phyloP scores from a whole-genome alignment of 257 asterid species.

The Solanum commersonii region DNA sequence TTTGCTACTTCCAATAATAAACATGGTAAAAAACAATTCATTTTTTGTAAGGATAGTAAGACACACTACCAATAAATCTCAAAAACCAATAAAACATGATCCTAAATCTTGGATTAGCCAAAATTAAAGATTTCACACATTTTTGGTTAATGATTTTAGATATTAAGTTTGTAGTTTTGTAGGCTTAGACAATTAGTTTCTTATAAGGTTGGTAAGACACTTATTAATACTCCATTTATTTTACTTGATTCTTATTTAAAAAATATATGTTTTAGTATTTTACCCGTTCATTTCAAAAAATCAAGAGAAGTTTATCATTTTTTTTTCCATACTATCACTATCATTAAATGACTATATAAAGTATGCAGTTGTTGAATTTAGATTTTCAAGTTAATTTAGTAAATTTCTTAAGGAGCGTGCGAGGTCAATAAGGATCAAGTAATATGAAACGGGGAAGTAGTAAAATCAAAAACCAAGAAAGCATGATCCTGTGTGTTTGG shows the following conservation, averaged over 20 bases:
- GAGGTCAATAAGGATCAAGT: not conserved
- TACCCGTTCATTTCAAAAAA: too few relatives aligned
- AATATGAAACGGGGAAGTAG: too few relatives aligned
- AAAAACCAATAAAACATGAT: not conserved
- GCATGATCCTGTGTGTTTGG: too few relatives aligned
- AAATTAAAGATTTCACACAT: not conserved
- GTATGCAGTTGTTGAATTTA: not conserved
- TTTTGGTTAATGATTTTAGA: not conserved
- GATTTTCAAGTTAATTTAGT: not conserved
- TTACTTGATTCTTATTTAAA: not conserved
- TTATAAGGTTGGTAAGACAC: not conserved
- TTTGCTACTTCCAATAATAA: not conserved
- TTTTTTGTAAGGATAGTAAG: not conserved
- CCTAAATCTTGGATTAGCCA: not conserved
- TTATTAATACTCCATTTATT: too few relatives aligned
- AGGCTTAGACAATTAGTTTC: not conserved
- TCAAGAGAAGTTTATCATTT: too few relatives aligned
- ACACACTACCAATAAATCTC: not conserved
- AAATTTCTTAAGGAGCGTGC: too few relatives aligned
- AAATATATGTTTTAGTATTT: too few relatives aligned
- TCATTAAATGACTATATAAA: not conserved
- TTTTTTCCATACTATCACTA: not conserved
- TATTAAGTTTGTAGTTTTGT: not conserved
- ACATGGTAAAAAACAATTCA: not conserved
- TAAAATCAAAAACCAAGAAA: too few relatives aligned